Conservation (phyloP, 2,329 filamentous ascomycete species). For the Colletotrichum eremochloae region DNA sequence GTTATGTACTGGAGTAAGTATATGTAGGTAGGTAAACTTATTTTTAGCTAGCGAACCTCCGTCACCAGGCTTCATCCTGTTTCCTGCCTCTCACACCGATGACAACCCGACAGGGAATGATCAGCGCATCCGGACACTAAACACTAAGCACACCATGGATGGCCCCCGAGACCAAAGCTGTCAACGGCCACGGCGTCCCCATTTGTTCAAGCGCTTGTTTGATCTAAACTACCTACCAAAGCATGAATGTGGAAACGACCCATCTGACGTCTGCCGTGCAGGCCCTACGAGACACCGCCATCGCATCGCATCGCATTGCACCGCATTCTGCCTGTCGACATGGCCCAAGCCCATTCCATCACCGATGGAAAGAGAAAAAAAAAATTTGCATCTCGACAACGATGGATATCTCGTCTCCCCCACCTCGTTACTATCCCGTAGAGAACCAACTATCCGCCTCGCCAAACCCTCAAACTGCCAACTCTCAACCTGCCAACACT, state of each 20-base stretch:
- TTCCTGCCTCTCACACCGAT: constrained; percentile 24
- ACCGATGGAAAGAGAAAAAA: constrained; percentile 6
- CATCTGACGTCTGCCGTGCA: constrained; percentile 25
- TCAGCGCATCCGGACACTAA: constrained; percentile 5
- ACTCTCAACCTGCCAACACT: not conserved
- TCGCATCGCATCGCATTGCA: not conserved
- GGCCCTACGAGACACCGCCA: constrained; percentile 1
- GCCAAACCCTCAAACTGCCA: not conserved
- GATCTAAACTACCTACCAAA: constrained; percentile 13
- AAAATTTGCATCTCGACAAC: constrained; percentile 25
- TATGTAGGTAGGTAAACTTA: not conserved
- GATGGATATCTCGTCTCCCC: not conserved
- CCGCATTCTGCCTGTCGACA: not conserved
- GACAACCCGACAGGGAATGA: constrained; percentile 4
- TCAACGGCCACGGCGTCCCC: constrained; percentile 36
- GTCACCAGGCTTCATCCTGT: constrained; percentile 27
- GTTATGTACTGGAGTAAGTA: too few relatives aligned
- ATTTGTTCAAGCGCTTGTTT: constrained; percentile 38
- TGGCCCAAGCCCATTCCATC: constrained; percentile 7
- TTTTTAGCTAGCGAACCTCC: constrained; percentile 33
- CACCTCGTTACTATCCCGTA: not conserved
- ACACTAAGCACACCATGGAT: not conserved
- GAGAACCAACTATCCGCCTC: not conserved
- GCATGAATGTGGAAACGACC: constrained; percentile 22
- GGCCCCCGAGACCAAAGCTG: constrained; percentile 1